Evolutionary conservation across 2,329 filamentous ascomycete species (phyloP), one percentile per base, ranked within the genome.

Genomic region (Lojkania enalia): DNA sequence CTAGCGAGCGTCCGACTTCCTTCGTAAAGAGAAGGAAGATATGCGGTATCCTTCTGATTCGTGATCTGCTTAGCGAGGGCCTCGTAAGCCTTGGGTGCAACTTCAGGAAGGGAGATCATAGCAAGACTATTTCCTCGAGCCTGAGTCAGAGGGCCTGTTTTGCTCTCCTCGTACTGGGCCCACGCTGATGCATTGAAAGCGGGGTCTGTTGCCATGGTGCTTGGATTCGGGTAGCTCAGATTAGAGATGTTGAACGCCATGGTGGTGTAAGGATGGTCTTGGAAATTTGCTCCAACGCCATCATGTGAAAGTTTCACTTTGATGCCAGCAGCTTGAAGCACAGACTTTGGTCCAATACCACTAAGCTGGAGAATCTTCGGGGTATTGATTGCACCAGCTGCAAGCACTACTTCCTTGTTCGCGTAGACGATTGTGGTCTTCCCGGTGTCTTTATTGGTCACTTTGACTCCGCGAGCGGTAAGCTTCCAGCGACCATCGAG

Each of bases 361-460:
- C 60, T 64, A 12, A 60, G 49, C 18, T 67, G 62, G 6, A 69
- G 14, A 82, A 74, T 15, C 83, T 67, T 63, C 79, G 80, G 2
- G 77, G 83, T 5, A 79, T 82, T 56, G 78, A 75, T 20, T 80
- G 61, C 68, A 19, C 74, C 77, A 2, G 83, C 83, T 1, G 80
- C 81, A 1, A 87, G 60, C 14, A 87, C 73, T 4, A 86, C 74
- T 54, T 86, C 83, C 21, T 61, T 58, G 31, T 51, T 61, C 3
- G 61, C 63, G 35, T 60, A 59, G 1, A 59, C 52, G 6, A 47
- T 58, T 14, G 36, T 51, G 5, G 51, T 51, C 5, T 35, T 36
- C n/a, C 46, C 46, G 4, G 48, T 57, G 20, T 49, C 47, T n/a
- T 50, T 54, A 30, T 54, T 38, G 7, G 50, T 56, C n/a, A 63